A percentile compares a stretch with the other conserved stretches of the same genome.
Conservation (phyloP, 352 stramenopile genomes). For the Synura sp. region DNA sequence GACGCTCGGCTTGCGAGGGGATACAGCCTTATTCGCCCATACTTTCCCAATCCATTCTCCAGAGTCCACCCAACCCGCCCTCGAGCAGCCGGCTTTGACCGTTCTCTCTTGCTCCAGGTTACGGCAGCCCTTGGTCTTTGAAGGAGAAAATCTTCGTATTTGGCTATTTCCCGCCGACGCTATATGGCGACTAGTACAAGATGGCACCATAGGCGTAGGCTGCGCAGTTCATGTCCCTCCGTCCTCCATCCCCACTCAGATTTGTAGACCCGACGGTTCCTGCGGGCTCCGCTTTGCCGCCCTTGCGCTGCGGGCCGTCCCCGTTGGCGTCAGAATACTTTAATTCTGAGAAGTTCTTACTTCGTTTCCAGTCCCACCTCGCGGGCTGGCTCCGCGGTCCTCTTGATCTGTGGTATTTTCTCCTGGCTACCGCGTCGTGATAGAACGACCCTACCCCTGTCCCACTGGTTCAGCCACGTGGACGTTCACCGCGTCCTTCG, state of each 20-base stretch:
- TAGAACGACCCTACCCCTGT: neutral
- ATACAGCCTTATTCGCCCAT: neutral
- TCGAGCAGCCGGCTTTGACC: neutral
- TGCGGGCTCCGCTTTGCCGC: conserved; percentile 3
- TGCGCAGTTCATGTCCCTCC: conserved; percentile 13
- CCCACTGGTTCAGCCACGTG: conserved; percentile 8
- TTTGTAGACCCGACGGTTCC: conserved; percentile 18
- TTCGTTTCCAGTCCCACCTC: neutral
- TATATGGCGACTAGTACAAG: neutral
- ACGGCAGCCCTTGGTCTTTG: conserved; percentile 10
- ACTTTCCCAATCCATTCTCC: neutral
- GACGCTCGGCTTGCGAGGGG: neutral
- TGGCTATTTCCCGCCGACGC: conserved; percentile 11
- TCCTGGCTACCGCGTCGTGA: conserved; percentile 16
- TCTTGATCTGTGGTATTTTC: neutral
- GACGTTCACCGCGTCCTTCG: conserved; percentile 13
- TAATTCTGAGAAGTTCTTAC: neutral
- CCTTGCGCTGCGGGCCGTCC: conserved; percentile 11
- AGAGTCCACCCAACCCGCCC: neutral
- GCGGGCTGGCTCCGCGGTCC: neutral
- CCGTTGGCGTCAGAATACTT: neutral
- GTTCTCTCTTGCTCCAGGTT: conserved; percentile 3
- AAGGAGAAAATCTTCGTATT: neutral
- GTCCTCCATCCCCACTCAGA: conserved; percentile 15
- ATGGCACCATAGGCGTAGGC: neutral